Conservation (phyloP, 768 basidiomycete genomes). For the Pulveroboletus ravenelii region DNA sequence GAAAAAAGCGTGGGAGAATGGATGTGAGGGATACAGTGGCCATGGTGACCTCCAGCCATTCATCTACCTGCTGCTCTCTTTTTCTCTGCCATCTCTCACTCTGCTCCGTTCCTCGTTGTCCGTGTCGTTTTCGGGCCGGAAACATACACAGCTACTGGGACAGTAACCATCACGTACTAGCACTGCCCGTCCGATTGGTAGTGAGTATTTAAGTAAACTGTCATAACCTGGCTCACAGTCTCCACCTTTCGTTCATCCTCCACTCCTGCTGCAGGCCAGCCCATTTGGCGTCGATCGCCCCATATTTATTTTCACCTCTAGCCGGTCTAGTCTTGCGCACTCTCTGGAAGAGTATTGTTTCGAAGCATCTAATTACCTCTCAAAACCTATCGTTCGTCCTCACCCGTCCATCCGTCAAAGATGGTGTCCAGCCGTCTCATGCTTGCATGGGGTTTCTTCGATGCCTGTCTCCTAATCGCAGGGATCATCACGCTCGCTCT, state of each 20-base stretch:
- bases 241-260: background rate
- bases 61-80: background rate
- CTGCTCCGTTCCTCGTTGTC: background rate
- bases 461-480: conserved; percentile 64
- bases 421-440: conserved; percentile 76
- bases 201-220: conserved; percentile 8
- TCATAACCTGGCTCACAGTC: conserved; percentile 4
- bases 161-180: conserved; percentile 7
- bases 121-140: background rate
- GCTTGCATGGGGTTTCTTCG: conserved; percentile 69
- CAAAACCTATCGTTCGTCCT: conserved; percentile 4
- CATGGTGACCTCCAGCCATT: conserved; percentile 17
- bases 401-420: conserved; percentile 3
- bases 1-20: background rate
- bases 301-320: conserved; percentile 36
- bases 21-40: conserved; percentile 5
- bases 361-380: conserved; percentile 8
- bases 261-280: conserved; percentile 39
- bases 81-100: background rate
- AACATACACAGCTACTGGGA: background rate
- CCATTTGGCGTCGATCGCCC: conserved; percentile 68
- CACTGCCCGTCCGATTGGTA: background rate
- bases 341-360: conserved; percentile 51
- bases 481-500: conserved; percentile 61
- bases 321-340: conserved; percentile 39